These are phyloP conservation scores for Beauveria medogensis DNA, from an alignment of 2,329 filamentous ascomycete species.

Conservation along the genomic window DNA sequence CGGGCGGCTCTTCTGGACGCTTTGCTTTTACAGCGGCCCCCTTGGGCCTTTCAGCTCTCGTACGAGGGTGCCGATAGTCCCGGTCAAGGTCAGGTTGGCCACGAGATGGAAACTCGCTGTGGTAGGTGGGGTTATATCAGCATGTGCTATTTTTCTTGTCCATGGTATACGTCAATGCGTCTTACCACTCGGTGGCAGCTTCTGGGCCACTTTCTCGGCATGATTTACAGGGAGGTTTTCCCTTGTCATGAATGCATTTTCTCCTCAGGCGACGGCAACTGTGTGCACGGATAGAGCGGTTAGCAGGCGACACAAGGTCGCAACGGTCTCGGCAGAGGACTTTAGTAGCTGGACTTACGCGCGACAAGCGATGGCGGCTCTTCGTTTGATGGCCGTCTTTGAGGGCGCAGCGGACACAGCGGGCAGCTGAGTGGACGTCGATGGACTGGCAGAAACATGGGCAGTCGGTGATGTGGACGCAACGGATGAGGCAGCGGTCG, in stretches of 20 bases:
- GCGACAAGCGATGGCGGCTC: constrained; percentile 45
- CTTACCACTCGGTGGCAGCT: constrained; percentile 41
- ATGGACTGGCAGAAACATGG: constrained; percentile 1
- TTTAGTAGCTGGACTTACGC: constrained; percentile 30
- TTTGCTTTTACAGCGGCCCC: constrained; percentile 29
- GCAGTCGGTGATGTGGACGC: constrained; percentile 8
- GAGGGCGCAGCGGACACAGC: not conserved
- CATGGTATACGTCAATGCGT: constrained; percentile 3
- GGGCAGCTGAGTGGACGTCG: not conserved
- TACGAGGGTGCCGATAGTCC: constrained; percentile 47
- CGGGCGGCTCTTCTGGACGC: constrained; percentile 5
- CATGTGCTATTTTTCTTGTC: not conserved
- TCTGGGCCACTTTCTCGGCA: constrained; percentile 42
- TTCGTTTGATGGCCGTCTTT: constrained; percentile 33
- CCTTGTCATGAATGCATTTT: constrained; percentile 45
- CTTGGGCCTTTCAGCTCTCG: constrained; percentile 39
- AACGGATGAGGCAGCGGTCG: constrained; percentile 1
- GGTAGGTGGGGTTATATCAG: not conserved
- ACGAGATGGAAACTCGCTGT: constrained; percentile 43
- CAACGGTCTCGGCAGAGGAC: constrained; percentile 1
- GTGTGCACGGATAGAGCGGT: not conserved
- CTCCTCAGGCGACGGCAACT: constrained; percentile 50
- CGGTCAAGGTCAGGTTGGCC: constrained; percentile 48
- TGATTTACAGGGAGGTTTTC: constrained; percentile 40
- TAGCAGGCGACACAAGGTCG: not conserved